Base-by-base conservation (phyloP, 108 stramenopile species). In the Fistulifera pelliculosa region DNA sequence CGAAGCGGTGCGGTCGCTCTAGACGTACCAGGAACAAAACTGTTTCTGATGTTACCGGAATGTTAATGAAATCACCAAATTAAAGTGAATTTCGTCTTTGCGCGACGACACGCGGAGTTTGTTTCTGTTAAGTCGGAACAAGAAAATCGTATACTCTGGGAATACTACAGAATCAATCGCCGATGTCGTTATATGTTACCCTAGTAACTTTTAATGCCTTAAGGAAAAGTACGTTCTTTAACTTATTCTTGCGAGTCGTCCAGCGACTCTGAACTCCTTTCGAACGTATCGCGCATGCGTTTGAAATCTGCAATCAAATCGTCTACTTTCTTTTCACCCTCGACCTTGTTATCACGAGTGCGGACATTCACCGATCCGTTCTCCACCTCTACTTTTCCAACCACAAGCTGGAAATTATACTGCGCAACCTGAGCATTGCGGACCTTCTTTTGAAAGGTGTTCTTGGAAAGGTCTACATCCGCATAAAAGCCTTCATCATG, bases 351-450 rank as follows among this genome's bases (percentile, higher is more conserved):
- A 13, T 88, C 94, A 26, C 94, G 71, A 25, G 89, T 96, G 52
- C 97, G 87, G 22, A 96, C 80, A 62, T 94, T 94, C 28, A 95
- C 97, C 27, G 83, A 77, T 16, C 81, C 84, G 41, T 85, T 85
- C 61, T 73, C 78, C 28, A 86, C 81, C 64, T 99, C 99, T 16
- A 62, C 64, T 54, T 86, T 74, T 25, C 99, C 99, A 19, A 99
- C 95, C n/a, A 97, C 93, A 25, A 98, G 76, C 58, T 97, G 95
- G 74, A 93, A 98, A 79, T 97, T 99, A 67, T 97, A 99, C 64
- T 98, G 96, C 0, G 84, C 93, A 42, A 95, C 54, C 65, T 97
- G 94, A 0, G 96, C 97, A 53, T 93, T 88, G 38, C 94, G 89
- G 22, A 99, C 93, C 79, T 98, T 98, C 90, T 99, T 99, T 61